phyloP scores from a whole-genome alignment of 176 grass and related monocot genomes.

The Aechmea fasciata region DNA sequence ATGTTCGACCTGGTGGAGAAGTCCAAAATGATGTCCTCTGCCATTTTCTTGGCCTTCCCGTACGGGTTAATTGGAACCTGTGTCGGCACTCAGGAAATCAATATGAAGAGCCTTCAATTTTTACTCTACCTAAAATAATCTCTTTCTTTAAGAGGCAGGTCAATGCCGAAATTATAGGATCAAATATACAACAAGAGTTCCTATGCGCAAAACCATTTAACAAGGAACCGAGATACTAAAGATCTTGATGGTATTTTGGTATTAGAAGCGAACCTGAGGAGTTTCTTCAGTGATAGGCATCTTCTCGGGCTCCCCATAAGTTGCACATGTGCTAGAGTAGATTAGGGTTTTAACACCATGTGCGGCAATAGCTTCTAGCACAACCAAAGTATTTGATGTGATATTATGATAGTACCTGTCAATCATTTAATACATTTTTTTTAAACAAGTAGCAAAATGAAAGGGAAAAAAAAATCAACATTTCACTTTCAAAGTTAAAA shows the following conservation, averaged over 20 bases:
- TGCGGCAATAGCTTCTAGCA: constrained; percentile 69
- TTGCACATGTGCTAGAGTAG: constrained; percentile 94
- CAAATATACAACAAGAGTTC: background rate
- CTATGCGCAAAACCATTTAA: background rate
- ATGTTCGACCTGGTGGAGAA: constrained; percentile 67
- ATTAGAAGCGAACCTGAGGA: constrained; percentile 44
- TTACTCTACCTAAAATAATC: background rate
- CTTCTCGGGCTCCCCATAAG: constrained; percentile 86
- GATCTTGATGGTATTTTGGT: background rate
- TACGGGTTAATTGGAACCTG: constrained; percentile 94
- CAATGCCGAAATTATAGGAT: background rate
- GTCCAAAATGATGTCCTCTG: constrained; percentile 95
- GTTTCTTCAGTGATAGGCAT: constrained; percentile 98
- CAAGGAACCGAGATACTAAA: background rate
- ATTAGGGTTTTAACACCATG: constrained; percentile 74
- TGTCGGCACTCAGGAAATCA: background rate
- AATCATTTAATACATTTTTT: background rate
- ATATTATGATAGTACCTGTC: constrained; percentile 94
- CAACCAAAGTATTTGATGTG: constrained; percentile 67
- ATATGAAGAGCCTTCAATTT: background rate
- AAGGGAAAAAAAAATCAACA: background rate
- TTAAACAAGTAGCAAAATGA: background rate
- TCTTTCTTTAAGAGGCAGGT: background rate
- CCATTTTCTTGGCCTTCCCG: constrained; percentile 96
- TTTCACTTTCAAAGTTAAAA: background rate